phyloP scores from a whole-genome alignment of 306 rosid genomes.

The Senna siamea region DNA sequence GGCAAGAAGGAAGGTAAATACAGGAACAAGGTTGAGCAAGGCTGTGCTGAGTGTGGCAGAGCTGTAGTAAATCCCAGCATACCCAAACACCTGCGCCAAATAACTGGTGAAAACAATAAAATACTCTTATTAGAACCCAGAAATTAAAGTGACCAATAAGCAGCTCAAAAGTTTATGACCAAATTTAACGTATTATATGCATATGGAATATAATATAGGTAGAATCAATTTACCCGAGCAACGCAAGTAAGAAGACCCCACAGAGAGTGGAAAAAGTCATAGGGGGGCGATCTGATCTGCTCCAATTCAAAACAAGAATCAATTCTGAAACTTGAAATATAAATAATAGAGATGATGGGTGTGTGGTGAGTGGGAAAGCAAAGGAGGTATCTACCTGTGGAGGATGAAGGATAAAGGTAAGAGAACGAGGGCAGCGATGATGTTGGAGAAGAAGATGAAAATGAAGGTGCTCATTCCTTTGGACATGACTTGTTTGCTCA shows the following conservation, averaged over 20 bases:
- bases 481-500: constrained; percentile 69
- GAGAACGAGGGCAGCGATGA: constrained; percentile 66
- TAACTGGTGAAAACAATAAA: constrained; percentile 28
- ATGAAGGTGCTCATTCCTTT: constrained; percentile 70
- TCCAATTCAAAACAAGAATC: background rate
- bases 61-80: constrained; percentile 75
- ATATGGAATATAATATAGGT: background rate
- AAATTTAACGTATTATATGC: background rate
- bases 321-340: too few species aligned
- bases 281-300: constrained; percentile 61
- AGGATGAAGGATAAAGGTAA: constrained; percentile 62
- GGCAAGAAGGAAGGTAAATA: constrained; percentile 71
- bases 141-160: background rate
- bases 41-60: constrained; percentile 76
- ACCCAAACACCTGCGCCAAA: constrained; percentile 64
- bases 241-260: constrained; percentile 63
- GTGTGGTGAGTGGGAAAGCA: too few species aligned
- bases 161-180: background rate
- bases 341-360: too few species aligned
- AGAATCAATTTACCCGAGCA: constrained; percentile 59
- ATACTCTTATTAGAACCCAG: constrained; percentile 16
- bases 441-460: constrained; percentile 73
- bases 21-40: constrained; percentile 82
- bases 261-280: constrained; percentile 51
- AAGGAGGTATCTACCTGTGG: constrained; percentile 56